Evolutionary conservation across 108 stramenopile species (phyloP).

Genomic region (Skeletonema tropicum): DNA sequence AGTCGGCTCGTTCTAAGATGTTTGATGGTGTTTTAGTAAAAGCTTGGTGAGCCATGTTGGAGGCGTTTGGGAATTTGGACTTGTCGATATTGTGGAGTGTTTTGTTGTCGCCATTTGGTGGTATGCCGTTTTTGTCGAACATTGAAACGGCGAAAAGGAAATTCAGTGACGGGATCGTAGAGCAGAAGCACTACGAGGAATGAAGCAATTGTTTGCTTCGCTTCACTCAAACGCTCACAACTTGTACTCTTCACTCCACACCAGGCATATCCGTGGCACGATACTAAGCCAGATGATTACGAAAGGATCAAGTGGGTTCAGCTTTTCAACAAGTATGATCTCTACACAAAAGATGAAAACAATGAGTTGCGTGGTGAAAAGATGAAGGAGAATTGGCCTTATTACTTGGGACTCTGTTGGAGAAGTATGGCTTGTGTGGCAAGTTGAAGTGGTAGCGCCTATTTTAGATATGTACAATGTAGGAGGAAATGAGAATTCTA

Average conservation of each 20-base stretch:
- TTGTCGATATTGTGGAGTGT: too few species aligned
- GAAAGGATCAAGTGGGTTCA: slow-evolving; percentile 67
- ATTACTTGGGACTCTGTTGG: slow-evolving; percentile 68
- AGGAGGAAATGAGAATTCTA: too few species aligned
- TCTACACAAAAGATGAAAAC: slow-evolving; percentile 79
- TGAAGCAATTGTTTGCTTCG: too few species aligned
- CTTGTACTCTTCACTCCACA: background rate
- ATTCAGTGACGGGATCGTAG: too few species aligned
- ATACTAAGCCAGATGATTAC: slow-evolving; percentile 61
- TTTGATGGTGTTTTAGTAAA: too few species aligned
- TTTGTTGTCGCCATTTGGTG: too few species aligned
- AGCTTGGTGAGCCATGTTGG: too few species aligned
- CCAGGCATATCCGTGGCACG: background rate
- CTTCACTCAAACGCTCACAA: background rate
- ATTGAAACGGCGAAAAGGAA: too few species aligned
- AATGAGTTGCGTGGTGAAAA: slow-evolving; percentile 54
- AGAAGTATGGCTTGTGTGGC: slow-evolving; percentile 73
- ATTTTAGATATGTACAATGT: background rate
- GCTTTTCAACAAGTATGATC: slow-evolving; percentile 78
- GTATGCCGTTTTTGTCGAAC: too few species aligned
- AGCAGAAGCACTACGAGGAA: too few species aligned
- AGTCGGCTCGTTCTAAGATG: too few species aligned
- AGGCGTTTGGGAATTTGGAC: too few species aligned
- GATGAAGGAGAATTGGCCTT: slow-evolving; percentile 68
- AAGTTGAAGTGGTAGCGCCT: slow-evolving; percentile 67